Evolutionary conservation across 106 monocot genomes (phyloP).

Genomic region (Alisma plantagoaquatica): DNA sequence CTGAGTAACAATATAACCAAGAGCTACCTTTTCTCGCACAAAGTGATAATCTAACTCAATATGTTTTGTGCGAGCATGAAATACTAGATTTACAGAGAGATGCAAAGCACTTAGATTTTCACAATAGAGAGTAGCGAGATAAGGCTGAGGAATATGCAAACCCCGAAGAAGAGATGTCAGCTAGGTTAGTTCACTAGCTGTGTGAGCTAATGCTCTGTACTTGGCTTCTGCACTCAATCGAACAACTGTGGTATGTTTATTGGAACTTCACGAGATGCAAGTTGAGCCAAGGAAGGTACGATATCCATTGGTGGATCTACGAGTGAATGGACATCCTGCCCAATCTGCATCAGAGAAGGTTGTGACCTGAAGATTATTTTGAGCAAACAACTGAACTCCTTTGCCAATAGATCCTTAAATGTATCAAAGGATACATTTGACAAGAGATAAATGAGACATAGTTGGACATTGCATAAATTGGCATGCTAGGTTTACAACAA

Average conservation of each 20-base stretch:
- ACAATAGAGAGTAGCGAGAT: neutral
- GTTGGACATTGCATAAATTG: constrained; percentile 9
- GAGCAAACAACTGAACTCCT: too few relatives aligned
- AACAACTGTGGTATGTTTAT: neutral
- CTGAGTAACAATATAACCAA: too few relatives aligned
- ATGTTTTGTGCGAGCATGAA: neutral
- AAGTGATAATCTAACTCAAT: constrained; percentile 4
- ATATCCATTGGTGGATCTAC: neutral
- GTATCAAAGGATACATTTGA: neutral
- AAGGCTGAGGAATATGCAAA: neutral
- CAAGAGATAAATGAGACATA: neutral
- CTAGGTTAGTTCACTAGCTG: neutral
- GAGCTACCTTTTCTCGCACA: neutral
- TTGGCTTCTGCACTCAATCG: neutral
- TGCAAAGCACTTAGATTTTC: neutral
- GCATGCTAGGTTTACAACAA: neutral
- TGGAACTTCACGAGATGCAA: neutral
- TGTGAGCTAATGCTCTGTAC: neutral
- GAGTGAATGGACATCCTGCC: neutral
- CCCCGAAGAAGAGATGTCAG: neutral
- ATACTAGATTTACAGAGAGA: neutral
- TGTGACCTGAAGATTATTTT: neutral
- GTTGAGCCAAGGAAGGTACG: neutral
- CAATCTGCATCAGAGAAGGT: neutral
- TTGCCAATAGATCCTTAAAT: neutral